phyloP scores from a whole-genome alignment of 2,329 filamentous ascomycete species.

The Dactylonectria estremocensis region DNA sequence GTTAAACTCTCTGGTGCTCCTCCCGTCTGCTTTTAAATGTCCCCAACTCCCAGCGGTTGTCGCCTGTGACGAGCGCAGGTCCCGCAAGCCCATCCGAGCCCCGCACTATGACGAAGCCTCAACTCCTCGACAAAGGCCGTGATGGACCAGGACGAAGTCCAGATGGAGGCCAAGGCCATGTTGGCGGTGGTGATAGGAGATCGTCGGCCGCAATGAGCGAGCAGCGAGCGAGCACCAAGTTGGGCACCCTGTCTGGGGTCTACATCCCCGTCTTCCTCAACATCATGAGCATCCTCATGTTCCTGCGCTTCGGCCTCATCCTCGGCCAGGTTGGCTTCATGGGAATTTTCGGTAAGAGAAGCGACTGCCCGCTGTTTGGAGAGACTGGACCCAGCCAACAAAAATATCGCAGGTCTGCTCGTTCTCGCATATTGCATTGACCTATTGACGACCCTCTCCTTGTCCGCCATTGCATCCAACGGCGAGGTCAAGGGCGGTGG shows the following conservation, averaged over 20 bases:
- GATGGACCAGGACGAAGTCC: constrained; percentile 26
- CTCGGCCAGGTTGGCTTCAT: constrained; percentile 84
- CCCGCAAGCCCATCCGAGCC: constrained; percentile 25
- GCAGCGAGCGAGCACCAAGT: constrained; percentile 68
- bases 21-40: constrained; percentile 21
- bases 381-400: not conserved
- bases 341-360: constrained; percentile 80
- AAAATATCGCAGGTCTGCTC: constrained; percentile 72
- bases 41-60: constrained; percentile 24
- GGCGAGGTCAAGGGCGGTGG: constrained; percentile 90
- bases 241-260: constrained; percentile 84
- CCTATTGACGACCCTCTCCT: constrained; percentile 86
- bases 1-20: constrained; percentile 6
- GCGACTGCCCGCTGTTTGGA: not conserved
- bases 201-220: constrained; percentile 51
- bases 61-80: constrained; percentile 36
- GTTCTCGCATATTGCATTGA: constrained; percentile 84
- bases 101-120: constrained; percentile 42
- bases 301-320: constrained; percentile 88
- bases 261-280: constrained; percentile 93
- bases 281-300: constrained; percentile 93
- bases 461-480: constrained; percentile 92
- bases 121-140: constrained; percentile 34
- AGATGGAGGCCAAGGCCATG: constrained; percentile 31
- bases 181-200: constrained; percentile 28